Base-by-base conservation (phyloP, 1,139 yeast species). In the Blastobotrys capitulatus region DNA sequence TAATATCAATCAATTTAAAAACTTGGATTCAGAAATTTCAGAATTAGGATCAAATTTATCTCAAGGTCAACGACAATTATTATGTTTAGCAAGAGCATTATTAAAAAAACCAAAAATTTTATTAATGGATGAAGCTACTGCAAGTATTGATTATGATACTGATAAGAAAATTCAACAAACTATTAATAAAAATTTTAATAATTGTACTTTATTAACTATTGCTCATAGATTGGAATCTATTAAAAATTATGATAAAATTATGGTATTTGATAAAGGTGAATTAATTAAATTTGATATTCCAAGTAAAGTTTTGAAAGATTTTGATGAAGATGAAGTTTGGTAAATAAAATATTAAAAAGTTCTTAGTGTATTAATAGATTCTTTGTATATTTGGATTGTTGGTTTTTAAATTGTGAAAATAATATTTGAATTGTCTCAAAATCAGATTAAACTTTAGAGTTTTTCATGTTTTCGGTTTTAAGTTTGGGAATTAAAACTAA, bases 191-290 rank as follows among this genome's bases (percentile, higher is more conserved):
- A 80, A 80, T 58, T 84, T 86, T 62, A 71, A 68, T 44, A 76
- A 81, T 54, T 76, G 82, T 59, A 86, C 94, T 0, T 83, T 85
- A 51, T 67, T 86, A 47, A 85, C 94, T 0, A 84, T 86, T 60
- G 95, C 95, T 0, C 95, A 86, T 60, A 73, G 96, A 52, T 73
- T 87, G 50, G 87, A 86, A 57, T 86, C 95, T 0, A 85, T 87
- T 40, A 71, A 85, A 75, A 92, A 85, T 58, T 81, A 84, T 59
- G 95, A 87, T 60, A 75, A 75, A 51, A 6, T 60, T 75, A 75
- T 84, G 42, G 68, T 84, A 2, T 70, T 87, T 52, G 90, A 84
- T 42, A 70, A 73, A 31, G 95, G 96, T 12, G 69, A 72, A 52
- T 75, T 86, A 9, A 75, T 73, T 36, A 94, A 86, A 64, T 85